Evolutionary conservation across 202 grass and related monocot genomes (phyloP), one percentile per base, ranked within the genome.

Genomic region (Sporobolus alterniflorus): DNA sequence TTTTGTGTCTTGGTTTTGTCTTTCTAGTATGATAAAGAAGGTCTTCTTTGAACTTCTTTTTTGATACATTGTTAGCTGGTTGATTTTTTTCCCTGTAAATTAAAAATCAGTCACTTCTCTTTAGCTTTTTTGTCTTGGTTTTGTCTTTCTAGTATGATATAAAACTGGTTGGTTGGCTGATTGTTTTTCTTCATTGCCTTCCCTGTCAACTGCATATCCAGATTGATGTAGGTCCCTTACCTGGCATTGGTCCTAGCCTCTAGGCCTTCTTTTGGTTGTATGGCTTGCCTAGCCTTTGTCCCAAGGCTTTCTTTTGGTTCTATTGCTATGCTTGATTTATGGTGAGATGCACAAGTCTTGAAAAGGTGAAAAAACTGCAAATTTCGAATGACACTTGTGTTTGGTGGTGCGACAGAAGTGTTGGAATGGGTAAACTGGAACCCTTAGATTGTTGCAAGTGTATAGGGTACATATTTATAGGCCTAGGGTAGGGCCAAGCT

Each of bases 21-120:
- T 88, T 82, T 31, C 32, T 81, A 32, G 26, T 71, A 64, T 86
- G 36, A 60, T 55, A 69, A 72, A 65, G 93, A 99, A 94, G 96
- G 91, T 93, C 60, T 48, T 84, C 76, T 16, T 79, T 67, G 39
- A 71, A 56, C 42, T 31, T 52, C 55, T 44, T 87, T 74, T 85
- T 64, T 64, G 12, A 34, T 82, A 56, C 74, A n/a, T 76, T 64
- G 41, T 89, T 74, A 68, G 59, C 77, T 84, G 50, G 57, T 31
- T 62, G 64, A 57, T 86, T 74, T 22, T 66, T 36, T 64, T 13
- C 69, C n/a, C n/a, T n/a, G 71, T 83, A 41, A 61, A 74, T 72
- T 49, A 40, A 42, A 32, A 64, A 17, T 33, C 8, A 16, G 31
- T 22, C 55, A 56, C 40, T 54, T 79, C 16, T 50, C 78, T 82